Conservation (phyloP, 345 rosid genomes). For the Camelina laxa region DNA sequence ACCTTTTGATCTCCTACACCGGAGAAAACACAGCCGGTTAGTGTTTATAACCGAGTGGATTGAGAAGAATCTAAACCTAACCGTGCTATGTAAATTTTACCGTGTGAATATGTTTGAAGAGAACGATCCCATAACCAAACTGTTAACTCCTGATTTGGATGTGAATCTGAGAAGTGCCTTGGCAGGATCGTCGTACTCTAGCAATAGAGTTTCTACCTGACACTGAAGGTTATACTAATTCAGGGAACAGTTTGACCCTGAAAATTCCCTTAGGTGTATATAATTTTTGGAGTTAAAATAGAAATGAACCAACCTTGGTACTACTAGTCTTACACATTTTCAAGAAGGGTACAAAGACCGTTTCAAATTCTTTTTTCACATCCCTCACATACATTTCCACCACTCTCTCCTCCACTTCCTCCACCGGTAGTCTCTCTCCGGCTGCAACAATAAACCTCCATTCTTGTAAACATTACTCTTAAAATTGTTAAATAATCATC, state of each 20-base stretch:
- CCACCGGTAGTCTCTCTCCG: conserved; percentile 61
- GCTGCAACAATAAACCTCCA: conserved; percentile 46
- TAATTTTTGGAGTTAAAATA: neutral
- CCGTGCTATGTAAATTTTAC: conserved; percentile 40
- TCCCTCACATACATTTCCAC: conserved; percentile 73
- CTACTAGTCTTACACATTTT: conserved; percentile 61
- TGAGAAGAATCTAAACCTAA: neutral
- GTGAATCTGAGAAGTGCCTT: conserved; percentile 60
- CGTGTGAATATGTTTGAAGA: conserved; percentile 51
- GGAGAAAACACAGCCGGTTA: conserved; percentile 16
- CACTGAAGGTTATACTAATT: conserved; percentile 19
- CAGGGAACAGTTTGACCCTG: neutral
- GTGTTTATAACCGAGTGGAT: neutral
- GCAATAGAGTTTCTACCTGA: conserved; percentile 71
- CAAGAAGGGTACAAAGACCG: conserved; percentile 60
- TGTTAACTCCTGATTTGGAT: conserved; percentile 51
- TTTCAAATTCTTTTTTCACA: conserved; percentile 53
- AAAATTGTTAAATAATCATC: neutral
- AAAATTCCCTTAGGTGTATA: neutral
- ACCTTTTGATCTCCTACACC: conserved; percentile 63
- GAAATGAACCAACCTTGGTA: conserved; percentile 35
- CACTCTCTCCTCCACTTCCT: conserved; percentile 67
- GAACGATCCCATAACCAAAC: conserved; percentile 81
- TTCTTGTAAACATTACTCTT: conserved; percentile 5
- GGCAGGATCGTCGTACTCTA: conserved; percentile 75